These are phyloP conservation scores for Scleromitrula shiraiana DNA, from an alignment of 2,329 filamentous ascomycete species.

Conservation along the genomic window DNA sequence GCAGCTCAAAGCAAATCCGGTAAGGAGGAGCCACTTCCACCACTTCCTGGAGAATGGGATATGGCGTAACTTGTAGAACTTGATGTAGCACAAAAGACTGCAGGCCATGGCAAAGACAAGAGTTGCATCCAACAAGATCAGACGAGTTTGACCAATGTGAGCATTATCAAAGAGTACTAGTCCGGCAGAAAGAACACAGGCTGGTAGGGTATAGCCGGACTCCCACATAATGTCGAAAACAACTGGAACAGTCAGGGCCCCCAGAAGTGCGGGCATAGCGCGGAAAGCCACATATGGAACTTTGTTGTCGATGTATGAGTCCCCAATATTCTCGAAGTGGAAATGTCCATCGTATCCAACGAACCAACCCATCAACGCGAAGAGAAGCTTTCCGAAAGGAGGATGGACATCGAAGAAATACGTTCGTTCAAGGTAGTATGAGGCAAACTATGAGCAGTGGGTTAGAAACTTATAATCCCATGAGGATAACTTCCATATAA, in stretches of 20 bases:
- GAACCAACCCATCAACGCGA: constrained; percentile 94
- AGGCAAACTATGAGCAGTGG: constrained; percentile 51
- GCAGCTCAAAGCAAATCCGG: constrained; percentile 88
- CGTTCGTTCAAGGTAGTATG: constrained; percentile 84
- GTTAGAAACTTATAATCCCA: constrained; percentile 2
- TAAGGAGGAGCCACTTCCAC: constrained; percentile 99
- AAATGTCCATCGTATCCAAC: constrained; percentile 96
- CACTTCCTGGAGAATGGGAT: constrained; percentile 87
- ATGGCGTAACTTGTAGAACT: constrained; percentile 94
- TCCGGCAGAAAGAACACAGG: constrained; percentile 77
- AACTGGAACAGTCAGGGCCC: constrained; percentile 86
- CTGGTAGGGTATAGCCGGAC: constrained; percentile 92
- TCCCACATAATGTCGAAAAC: constrained; percentile 99
- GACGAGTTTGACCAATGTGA: constrained; percentile 89
- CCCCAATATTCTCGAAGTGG: constrained; percentile 98
- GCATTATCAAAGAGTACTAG: constrained; percentile 94
- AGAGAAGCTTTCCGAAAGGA: constrained; percentile 95
- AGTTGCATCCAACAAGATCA: constrained; percentile 92
- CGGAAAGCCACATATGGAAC: constrained; percentile 96
- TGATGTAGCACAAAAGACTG: constrained; percentile 88
- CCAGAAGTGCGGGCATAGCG: constrained; percentile 83
- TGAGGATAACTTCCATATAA: background rate
- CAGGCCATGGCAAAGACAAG: constrained; percentile 94
- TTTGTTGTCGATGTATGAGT: constrained; percentile 95
- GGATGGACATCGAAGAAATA: constrained; percentile 99